Evolutionary conservation across 257 asterid genomes (phyloP), one percentile per base, ranked within the genome.

Genomic region (Nicotiana noctiflora): DNA sequence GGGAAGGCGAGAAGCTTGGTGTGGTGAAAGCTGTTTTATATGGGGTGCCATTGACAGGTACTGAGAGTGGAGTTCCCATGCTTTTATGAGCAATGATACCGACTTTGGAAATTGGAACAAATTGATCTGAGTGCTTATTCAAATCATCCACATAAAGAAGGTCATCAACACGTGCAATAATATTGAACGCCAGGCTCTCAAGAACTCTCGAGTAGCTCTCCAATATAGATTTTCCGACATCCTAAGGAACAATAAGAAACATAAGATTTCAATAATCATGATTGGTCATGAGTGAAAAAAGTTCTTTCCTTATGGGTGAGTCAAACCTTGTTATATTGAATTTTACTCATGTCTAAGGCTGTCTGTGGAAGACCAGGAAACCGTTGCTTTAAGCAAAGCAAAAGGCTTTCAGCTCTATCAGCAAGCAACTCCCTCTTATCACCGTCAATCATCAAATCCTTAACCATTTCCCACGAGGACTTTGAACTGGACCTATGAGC

Each of bases 281-380:
- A 23, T 72, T 46, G 78, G 0, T 10, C 3, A 64, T 8, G 2
- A 59, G 74, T 14, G 31, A 37, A 31, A 29, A 63, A 32, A 32
- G 56, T 78, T 23, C 15, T 61, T 56, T 59, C 3, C 64, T 27
- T 53, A 46, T 51, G 21, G 49, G 51, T 19, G 6, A 25, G 3
- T 52, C n/a, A 14, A 34, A 90, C 98, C 98, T 91, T 93, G 84
- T 93, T 93, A 81, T 67, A 86, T 85, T 93, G 97, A 67, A 93
- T 93, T 83, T 93, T 93, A 85, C 88, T 90, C 89, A 84, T 90
- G 90, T 93, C 94, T 80, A 93, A 85, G 78, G 92, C 80, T 77
- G 94, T 92, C 88, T 92, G 98, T 27, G 98, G 92, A 40, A 93
- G 94, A 76, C 97, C 95, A 32, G 98, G 97, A 83, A 90, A 92